These are phyloP conservation scores for Dichotomocladium elegans DNA, from an alignment of 371 early-diverging fungal genomes.

Conservation along the genomic window DNA sequence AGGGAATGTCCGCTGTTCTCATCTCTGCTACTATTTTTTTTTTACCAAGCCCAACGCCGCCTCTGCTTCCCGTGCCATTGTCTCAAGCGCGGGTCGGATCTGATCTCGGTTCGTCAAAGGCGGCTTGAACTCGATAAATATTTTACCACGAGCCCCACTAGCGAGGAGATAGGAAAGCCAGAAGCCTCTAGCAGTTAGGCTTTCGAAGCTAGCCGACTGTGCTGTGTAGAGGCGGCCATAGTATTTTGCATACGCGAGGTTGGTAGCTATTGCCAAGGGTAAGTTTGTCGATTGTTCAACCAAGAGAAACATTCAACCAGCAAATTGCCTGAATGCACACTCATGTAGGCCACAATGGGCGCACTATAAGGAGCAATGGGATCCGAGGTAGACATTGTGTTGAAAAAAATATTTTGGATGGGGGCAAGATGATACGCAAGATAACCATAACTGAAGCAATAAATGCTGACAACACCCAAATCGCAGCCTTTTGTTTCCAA, in stretches of 20 bases:
- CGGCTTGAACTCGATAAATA: constrained; percentile 26
- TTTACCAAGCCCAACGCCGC: constrained; percentile 34
- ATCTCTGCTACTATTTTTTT: background rate
- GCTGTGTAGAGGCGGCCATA: constrained; percentile 27
- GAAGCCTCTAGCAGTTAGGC: constrained; percentile 27
- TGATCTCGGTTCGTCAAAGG: constrained; percentile 36
- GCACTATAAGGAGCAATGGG: constrained; percentile 40
- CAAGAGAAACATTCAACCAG: too few relatives aligned
- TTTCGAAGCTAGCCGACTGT: constrained; percentile 33
- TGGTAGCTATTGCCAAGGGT: constrained; percentile 21
- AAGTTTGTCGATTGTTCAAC: background rate
- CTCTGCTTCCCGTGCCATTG: constrained; percentile 48
- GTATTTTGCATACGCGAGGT: constrained; percentile 40
- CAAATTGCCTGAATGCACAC: constrained; percentile 38
- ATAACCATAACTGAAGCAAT: too few relatives aligned
- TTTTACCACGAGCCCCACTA: constrained; percentile 14
- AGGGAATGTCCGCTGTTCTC: too few relatives aligned
- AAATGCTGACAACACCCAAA: too few relatives aligned
- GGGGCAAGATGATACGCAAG: too few relatives aligned
- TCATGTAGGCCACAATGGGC: constrained; percentile 43
- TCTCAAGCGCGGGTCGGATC: constrained; percentile 39
- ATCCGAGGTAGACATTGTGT: too few relatives aligned
- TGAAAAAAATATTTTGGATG: too few relatives aligned
- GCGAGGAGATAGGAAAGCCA: constrained; percentile 17
- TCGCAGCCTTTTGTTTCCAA: too few relatives aligned